Evolutionary conservation across 768 basidiomycete species (phyloP), one percentile per base, ranked within the genome.

Genomic region (Antrodiella citrinella): DNA sequence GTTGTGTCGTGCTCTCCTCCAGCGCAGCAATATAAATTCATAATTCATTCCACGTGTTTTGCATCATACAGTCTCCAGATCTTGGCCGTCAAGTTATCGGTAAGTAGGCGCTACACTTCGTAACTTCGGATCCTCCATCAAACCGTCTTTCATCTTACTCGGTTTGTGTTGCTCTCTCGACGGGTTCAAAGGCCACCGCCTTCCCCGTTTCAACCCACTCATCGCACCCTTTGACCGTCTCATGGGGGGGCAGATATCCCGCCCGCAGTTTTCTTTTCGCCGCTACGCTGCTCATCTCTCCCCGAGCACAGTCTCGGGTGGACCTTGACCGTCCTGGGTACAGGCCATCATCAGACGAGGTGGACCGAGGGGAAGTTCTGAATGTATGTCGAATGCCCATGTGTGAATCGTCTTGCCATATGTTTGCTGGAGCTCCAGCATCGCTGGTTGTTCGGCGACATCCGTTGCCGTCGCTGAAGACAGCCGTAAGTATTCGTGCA

Each of bases 261-360:
- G 55, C 59, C 15, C 71, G 65, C 4, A 65, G 43, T 30, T 59
- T 61, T 61, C 75, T 75, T 18, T 56, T 45, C 35, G 57, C 54
- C 1, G 4, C 67, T 68, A n/a, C 58, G 52, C 43, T 57, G 56
- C 44, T 62, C 53, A 46, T 74, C 72, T 20, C 47, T 59, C 53
- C 41, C 59, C 53, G 47, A 77, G 40, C 19, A 63, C 41, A 23
- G 60, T 52, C 49, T 61, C 45, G 13, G 66, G 63, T 45, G 66
- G 59, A 13, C 51, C 57, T 42, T 74, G 69, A 4, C 61, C 62
- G 45, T 72, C 67, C 1, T 48, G 57, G 9, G 71, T 72, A 55
- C 68, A 71, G 19, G 69, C 62, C 67, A 73, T 70, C 76, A 77
- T 74, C 43, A 76, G 63, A 35, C 66, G 60, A 2, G 74, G 76